phyloP scores from a whole-genome alignment of 176 grass and related monocot genomes.

The Oryza rufipogon region DNA sequence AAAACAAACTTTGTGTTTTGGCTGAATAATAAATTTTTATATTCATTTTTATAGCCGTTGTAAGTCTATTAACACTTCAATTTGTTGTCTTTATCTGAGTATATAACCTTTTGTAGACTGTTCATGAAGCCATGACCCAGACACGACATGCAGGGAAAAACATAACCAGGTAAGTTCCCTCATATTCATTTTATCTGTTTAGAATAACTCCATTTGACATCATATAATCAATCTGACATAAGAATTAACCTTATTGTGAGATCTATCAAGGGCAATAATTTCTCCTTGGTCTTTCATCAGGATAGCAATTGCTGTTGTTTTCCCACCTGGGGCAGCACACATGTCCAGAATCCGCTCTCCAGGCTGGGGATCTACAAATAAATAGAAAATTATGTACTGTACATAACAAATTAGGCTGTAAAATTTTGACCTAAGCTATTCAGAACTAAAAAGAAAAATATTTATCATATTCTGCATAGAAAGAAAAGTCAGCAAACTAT shows the following conservation, averaged over 20 bases:
- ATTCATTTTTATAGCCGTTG: background rate
- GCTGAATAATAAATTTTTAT: background rate
- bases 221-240: conserved; percentile 25
- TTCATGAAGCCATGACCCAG: conserved; percentile 25
- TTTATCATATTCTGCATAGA: background rate
- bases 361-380: conserved; percentile 75
- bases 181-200: background rate
- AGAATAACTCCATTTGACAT: conserved; percentile 10
- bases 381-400: conserved; percentile 9
- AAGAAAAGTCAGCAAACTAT: background rate
- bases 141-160: conserved; percentile 8
- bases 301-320: conserved; percentile 97
- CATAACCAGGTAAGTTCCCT: conserved; percentile 7
- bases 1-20: background rate
- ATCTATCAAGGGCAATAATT: conserved; percentile 92
- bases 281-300: conserved; percentile 88
- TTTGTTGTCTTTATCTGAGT: background rate
- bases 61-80: background rate
- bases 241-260: conserved; percentile 91
- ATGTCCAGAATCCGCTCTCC: conserved; percentile 96
- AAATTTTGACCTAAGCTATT: background rate
- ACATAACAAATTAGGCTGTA: conserved; percentile 14
- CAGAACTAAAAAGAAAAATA: conserved; percentile 8
- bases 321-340: conserved; percentile 96
- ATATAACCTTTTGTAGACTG: background rate